These are phyloP conservation scores for Saccharomyces hybrid DNA, from an alignment of 1,139 yeast genomes.

Conservation along the genomic window DNA sequence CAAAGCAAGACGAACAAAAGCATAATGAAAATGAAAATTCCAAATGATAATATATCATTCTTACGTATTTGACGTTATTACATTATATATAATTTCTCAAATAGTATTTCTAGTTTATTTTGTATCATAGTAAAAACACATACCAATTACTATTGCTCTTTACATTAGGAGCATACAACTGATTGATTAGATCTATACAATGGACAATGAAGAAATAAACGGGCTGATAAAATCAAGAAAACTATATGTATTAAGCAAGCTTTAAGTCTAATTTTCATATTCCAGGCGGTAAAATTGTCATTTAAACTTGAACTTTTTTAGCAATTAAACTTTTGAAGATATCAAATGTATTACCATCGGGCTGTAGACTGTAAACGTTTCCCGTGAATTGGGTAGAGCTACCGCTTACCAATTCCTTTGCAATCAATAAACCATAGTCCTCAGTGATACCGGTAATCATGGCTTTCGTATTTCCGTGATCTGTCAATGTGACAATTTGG, in stretches of 20 bases:
- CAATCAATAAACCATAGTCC: slow-evolving; percentile 77
- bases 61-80: slow-evolving; percentile 3
- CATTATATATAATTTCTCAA: slow-evolving; percentile 2
- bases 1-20: slow-evolving; percentile 35
- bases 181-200: not conserved
- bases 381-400: slow-evolving; percentile 42
- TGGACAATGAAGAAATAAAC: not conserved
- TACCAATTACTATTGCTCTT: not conserved
- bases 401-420: slow-evolving; percentile 48
- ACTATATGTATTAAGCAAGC: too few relatives aligned
- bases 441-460: slow-evolving; percentile 70
- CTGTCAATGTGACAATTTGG: slow-evolving; percentile 49
- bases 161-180: not conserved
- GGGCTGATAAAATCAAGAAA: not conserved
- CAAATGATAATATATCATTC: slow-evolving; percentile 1
- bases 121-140: slow-evolving; percentile 1
- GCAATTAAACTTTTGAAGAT: slow-evolving; percentile 89
- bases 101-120: slow-evolving; percentile 1
- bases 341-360: slow-evolving; percentile 96
- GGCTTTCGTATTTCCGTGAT: slow-evolving; percentile 48
- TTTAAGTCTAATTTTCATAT: not conserved
- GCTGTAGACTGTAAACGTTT: slow-evolving; percentile 63
- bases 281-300: not conserved
- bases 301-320: slow-evolving; percentile 36
- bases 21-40: slow-evolving; percentile 12